Percentiles rank a stretch among this genome's conserved stretches.
Conservation (phyloP, 2,329 filamentous ascomycete genomes). For the Fusarium tuaranense region DNA sequence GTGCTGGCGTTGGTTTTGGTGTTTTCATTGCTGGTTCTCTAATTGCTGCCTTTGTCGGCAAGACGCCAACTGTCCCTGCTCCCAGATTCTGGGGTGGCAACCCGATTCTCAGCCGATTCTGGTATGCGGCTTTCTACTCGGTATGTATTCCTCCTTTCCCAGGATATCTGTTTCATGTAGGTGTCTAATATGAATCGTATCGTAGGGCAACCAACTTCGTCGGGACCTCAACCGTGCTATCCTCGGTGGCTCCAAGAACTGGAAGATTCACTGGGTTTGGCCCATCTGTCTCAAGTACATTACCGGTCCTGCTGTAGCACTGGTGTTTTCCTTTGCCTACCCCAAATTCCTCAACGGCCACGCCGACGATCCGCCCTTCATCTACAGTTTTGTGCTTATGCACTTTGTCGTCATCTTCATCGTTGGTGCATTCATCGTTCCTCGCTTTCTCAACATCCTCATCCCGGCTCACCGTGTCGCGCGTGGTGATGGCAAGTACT, state of each 20-base stretch:
- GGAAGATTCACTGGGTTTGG: slow-evolving; percentile 62
- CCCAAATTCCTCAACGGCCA: slow-evolving; percentile 41
- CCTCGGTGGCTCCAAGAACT: slow-evolving; percentile 59
- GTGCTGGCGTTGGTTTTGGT: slow-evolving; percentile 62
- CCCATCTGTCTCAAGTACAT: slow-evolving; percentile 59
- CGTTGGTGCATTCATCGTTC: slow-evolving; percentile 25
- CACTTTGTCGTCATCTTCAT: slow-evolving; percentile 34
- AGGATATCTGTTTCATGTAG: accelerated
- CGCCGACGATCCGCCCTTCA: slow-evolving; percentile 25
- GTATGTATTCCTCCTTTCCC: slow-evolving; percentile 48
- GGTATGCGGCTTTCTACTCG: slow-evolving; percentile 65
- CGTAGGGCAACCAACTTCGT: slow-evolving; percentile 64
- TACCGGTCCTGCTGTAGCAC: slow-evolving; percentile 56
- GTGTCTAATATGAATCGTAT: slow-evolving; percentile 5
- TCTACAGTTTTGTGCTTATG: slow-evolving; percentile 39
- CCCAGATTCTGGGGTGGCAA: slow-evolving; percentile 57
- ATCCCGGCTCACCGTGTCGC: slow-evolving; percentile 23
- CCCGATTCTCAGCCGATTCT: slow-evolving; percentile 55
- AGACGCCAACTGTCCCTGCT: slow-evolving; percentile 52
- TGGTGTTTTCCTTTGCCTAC: slow-evolving; percentile 61
- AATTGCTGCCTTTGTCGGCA: slow-evolving; percentile 51
- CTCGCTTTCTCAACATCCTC: slow-evolving; percentile 31
- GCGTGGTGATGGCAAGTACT: slow-evolving; percentile 33
- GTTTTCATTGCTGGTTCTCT: slow-evolving; percentile 56
- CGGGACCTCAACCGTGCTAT: slow-evolving; percentile 63